Base-by-base conservation (phyloP, 202 grass and related monocot species). In the Zoysia matrella region DNA sequence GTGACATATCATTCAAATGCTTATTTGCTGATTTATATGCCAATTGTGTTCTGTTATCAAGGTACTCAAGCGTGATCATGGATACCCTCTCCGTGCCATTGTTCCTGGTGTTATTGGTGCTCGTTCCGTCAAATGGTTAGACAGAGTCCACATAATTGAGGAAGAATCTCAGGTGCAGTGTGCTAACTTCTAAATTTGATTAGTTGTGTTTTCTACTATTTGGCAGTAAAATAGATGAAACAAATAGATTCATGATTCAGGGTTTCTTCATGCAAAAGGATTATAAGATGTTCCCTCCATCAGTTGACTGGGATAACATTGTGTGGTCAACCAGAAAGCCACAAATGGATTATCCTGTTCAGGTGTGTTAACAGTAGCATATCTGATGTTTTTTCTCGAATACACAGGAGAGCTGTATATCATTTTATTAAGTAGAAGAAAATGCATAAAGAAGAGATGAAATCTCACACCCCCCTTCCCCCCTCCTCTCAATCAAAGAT, bases 221-320 rank as follows among this genome's bases (percentile, higher is more conserved):
- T 53, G 2, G 16, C 49, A 56, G 53, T 11, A 74, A 47, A 2
- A 8, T n/a, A 12, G 13, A 12, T 56, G 11, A 13, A 82, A 74
- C 70, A 14, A 8, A 57, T 65, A 15, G 7, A 0, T 30, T 89
- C 8, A 11, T 67, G 22, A 53, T 76, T 66, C 75, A 94, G 92
- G 92, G 92, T 53, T 92, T 95, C 81, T 95, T 95, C 67, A 90
- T 95, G 92, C 92, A 95, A 84, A 95, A 92, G 47, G 92, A 95
- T 86, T 95, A 95, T 73, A 95, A 95, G 71, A 95, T 90, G 92
- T 92, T 95, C 73, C 89, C 92, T 62, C 92, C 92, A 61, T 88
- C 87, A 47, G 85, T 95, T 62, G 89, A 92, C 15, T 95, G 92
- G 92, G 92, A 94, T 56, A 94, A 90, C 71, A 92, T 94, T 70